Base-by-base conservation (phyloP, 1,284 basidiomycete species). In the Cryptococcus wingfieldii region DNA sequence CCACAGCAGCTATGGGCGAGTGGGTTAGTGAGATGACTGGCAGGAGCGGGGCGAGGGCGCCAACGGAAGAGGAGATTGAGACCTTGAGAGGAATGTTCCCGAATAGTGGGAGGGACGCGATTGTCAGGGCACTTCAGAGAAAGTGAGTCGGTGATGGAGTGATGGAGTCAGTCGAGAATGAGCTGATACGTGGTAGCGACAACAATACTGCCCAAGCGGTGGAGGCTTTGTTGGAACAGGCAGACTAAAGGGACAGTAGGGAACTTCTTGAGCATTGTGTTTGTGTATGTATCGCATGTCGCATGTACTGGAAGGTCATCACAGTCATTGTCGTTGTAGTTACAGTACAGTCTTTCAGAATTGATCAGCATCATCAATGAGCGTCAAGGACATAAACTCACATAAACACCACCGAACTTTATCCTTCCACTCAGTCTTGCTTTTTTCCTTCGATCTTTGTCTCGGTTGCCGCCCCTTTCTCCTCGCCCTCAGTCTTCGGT, bases 11-110 rank as follows among this genome's bases (percentile, higher is more conserved):
- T 0, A 79, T 92, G 73, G 83, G 87, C 47, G 86, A 89, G 68
- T 91, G 88, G 87, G 86, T 91, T 38, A 82, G 86, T 58, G 87
- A 87, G 65, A 74, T 91, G 62, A 87, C 87, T 2, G 88, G 87
- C 4, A 77, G 85, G 62, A 71, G 81, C 45, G 51, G 51, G 72
- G 81, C 67, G 51, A 82, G 87, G 47, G 84, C 85, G 14, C 87
- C 89, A 2, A 81, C 81, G 42, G 87, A 90, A 46, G 78, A 81
- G 34, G 90, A 93, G 77, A 87, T 92, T 48, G 76, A 79, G 27
- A 62, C 73, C 66, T 71, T 93, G 58, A 83, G 82, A 49, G 81
- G 76, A 52, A 91, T 94, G 87, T 94, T 94, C 71, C 90, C 90
- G 16, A 84, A 88, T 69, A 70, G 89, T 37, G 81, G 82, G 28